Conservation (phyloP, 192 early-diverging fungal species). For the Coemansia sp. region DNA sequence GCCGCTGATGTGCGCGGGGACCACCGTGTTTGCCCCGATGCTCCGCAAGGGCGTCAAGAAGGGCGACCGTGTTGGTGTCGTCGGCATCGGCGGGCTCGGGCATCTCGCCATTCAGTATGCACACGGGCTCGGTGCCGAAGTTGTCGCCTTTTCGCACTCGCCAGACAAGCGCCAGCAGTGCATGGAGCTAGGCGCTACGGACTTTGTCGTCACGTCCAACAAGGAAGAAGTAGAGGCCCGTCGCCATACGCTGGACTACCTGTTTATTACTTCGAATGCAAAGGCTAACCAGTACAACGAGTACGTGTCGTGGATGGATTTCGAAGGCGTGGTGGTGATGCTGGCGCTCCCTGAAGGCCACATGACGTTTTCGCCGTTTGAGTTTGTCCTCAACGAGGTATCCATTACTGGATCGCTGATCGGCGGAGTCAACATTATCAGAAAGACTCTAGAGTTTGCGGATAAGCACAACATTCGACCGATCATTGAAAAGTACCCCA, state of each 20-base stretch:
- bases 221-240: constrained; percentile 22
- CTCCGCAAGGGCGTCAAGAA: constrained; percentile 58
- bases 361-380: constrained; percentile 42
- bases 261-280: constrained; percentile 39
- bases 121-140: constrained; percentile 47
- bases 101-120: constrained; percentile 72
- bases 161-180: constrained; percentile 58
- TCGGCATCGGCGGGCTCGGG: constrained; percentile 80
- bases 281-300: constrained; percentile 48
- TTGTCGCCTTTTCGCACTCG: constrained; percentile 59
- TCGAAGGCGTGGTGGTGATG: constrained; percentile 62
- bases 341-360: constrained; percentile 63
- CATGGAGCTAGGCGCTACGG: constrained; percentile 55
- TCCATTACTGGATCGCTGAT: constrained; percentile 66
- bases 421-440: constrained; percentile 56
- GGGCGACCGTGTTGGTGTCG: constrained; percentile 65
- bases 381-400: constrained; percentile 53
- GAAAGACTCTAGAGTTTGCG: constrained; percentile 69
- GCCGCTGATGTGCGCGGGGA: constrained; percentile 80
- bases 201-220: constrained; percentile 47
- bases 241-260: constrained; percentile 24
- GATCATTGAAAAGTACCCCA: constrained; percentile 62
- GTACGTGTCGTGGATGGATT: constrained; percentile 53
- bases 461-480: constrained; percentile 62
- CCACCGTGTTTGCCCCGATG: constrained; percentile 72